phyloP scores from a whole-genome alignment of 2,329 filamentous ascomycete species.

The Fusarium robinianum region DNA sequence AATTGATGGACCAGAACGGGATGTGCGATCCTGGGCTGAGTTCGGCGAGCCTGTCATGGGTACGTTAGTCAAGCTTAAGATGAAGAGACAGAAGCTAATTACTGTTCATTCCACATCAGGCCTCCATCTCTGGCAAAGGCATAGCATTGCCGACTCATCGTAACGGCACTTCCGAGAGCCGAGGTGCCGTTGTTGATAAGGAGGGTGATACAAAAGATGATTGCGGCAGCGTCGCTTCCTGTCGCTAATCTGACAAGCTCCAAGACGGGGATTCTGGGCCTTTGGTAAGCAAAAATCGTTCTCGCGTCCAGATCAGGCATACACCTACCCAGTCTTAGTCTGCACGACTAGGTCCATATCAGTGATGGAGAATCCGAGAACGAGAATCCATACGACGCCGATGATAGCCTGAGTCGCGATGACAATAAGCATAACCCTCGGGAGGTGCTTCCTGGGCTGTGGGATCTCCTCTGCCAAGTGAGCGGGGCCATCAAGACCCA shows the following conservation, averaged over 20 bases:
- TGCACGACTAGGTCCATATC: background rate
- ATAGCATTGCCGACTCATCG: constrained; percentile 1
- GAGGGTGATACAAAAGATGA: constrained; percentile 1
- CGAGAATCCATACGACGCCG: constrained; percentile 4
- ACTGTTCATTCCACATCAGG: too few species aligned
- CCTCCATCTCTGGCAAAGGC: constrained; percentile 6
- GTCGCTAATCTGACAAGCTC: constrained; percentile 1
- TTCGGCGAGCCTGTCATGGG: background rate
- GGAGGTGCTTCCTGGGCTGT: background rate
- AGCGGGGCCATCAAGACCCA: background rate
- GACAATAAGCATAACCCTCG: background rate
- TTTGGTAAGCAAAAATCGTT: background rate
- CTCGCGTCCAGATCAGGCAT: background rate
- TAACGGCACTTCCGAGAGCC: background rate
- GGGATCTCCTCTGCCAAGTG: constrained; percentile 3
- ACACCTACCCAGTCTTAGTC: constrained; percentile 5
- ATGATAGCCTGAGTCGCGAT: background rate
- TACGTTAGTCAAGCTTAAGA: too few species aligned
- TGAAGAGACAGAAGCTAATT: too few species aligned
- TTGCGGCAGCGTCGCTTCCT: constrained; percentile 2
- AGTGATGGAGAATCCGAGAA: constrained; percentile 1
- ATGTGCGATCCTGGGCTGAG: background rate
- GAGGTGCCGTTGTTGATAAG: background rate
- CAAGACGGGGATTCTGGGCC: background rate
- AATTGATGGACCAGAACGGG: constrained; percentile 5